Evolutionary conservation across 495 filamentous ascomycete species (phyloP).

Genomic region (Aspergillus conjunctus): DNA sequence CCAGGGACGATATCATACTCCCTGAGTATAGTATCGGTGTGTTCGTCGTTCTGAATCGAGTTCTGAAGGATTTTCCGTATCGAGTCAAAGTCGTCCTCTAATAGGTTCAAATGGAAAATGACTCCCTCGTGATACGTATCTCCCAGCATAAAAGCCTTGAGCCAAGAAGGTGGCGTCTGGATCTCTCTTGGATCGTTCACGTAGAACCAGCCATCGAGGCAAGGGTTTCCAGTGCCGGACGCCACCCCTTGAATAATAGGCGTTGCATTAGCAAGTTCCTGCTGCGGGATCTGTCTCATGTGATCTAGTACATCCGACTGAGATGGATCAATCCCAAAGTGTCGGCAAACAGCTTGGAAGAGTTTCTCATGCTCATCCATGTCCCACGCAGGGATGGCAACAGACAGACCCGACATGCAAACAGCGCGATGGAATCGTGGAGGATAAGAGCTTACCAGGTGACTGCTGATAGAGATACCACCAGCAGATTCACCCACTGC

Average conservation of each 20-base stretch:
- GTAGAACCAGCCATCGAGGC: constrained; percentile 38
- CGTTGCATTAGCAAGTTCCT: constrained; percentile 34
- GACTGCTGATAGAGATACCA: constrained; percentile 62
- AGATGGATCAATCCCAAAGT: constrained; percentile 28
- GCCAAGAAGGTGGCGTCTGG: constrained; percentile 28
- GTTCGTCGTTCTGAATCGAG: constrained; percentile 18
- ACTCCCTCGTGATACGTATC: constrained; percentile 40
- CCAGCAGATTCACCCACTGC: constrained; percentile 69
- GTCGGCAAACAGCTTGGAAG: constrained; percentile 25
- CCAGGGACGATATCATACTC: constrained; percentile 25
- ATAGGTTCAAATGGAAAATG: constrained; percentile 36
- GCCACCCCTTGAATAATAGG: constrained; percentile 30
- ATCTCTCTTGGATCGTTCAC: constrained; percentile 23
- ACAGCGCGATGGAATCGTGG: constrained; percentile 31
- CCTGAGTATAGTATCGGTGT: constrained; percentile 26
- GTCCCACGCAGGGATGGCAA: constrained; percentile 30
- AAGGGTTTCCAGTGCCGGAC: constrained; percentile 33
- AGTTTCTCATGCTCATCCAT: constrained; percentile 30
- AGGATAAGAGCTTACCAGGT: constrained; percentile 41
- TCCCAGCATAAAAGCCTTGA: constrained; percentile 33
- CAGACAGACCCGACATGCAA: constrained; percentile 33
- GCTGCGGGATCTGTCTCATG: constrained; percentile 30
- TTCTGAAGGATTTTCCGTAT: constrained; percentile 21
- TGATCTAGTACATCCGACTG: constrained; percentile 20
- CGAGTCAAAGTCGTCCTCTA: constrained; percentile 25